Evolutionary conservation across 2,329 filamentous ascomycete genomes (phyloP), one percentile per base, ranked within the genome.

Genomic region (Diaporthe nobilis): DNA sequence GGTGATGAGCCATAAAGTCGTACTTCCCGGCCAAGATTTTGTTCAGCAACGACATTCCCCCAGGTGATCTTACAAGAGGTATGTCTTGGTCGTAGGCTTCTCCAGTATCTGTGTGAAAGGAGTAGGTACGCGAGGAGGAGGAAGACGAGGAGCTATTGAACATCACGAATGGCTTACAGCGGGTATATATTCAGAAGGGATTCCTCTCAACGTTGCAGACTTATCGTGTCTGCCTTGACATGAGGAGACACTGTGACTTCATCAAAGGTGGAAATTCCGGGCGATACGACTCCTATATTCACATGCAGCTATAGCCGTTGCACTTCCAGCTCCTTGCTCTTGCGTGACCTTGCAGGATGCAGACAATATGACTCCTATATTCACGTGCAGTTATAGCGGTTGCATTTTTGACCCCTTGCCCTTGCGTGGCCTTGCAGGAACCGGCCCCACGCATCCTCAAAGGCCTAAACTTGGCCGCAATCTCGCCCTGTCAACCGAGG

Each of bases 1-100:
- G 63, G 22, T 51, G 63, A 25, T 34, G 47, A 68, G 44, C 63
- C 63, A 51, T 68, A 22, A 68, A 68, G 44, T 68, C 63, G 49
- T 68, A 68, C 47, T 37, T 68, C 25, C 63, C 63, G 28, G 63
- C 63, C 28, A 68, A 47, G 3, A 68, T 68, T 44, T 53, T 68
- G 31, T 34, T 17, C 20, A 68, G 31, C 47, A 68, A 31, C n/a
- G 63, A 68, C 47, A 68, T 68, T 39, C 47, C 44, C 22, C 22
- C 15, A 10, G 31, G 63, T 37, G 47, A 17, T 39, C 22, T 51
- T 39, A 0, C 12, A 12, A 25, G 12, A 53, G 44, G 47, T 34
- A 13, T 22, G 13, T 51, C 20, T 22, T 2, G 63, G 13, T 20
- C 12, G 12, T 20, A 4, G 47, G 44, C 31, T 31, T 37, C 28